Evolutionary conservation across 805 yeast genomes (phyloP).

Genomic region (Blastobotrys muscicola): DNA sequence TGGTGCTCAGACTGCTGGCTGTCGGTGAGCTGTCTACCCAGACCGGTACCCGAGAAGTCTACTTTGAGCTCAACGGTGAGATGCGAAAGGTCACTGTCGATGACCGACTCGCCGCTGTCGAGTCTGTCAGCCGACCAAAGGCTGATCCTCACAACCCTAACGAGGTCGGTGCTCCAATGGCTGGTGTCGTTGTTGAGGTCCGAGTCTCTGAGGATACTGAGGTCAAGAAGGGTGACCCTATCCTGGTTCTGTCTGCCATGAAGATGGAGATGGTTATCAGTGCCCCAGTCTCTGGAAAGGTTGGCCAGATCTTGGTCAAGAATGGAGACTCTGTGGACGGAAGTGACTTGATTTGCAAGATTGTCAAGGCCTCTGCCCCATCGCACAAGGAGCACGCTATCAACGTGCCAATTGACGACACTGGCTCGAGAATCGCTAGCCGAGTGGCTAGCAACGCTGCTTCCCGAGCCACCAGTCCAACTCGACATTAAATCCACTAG

Average conservation of each 20-base stretch:
- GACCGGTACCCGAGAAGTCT: conserved; percentile 91
- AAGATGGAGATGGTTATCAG: conserved; percentile 99
- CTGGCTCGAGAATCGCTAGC: background rate
- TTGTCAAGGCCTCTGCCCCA: conserved; percentile 31
- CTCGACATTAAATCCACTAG: no score
- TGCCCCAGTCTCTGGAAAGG: conserved; percentile 81
- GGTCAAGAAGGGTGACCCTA: conserved; percentile 93
- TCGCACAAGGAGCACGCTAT: conserved; percentile 4
- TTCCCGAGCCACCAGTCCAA: no score
- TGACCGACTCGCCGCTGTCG: conserved; percentile 80
- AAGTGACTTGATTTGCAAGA: conserved; percentile 68
- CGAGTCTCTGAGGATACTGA: conserved; percentile 80
- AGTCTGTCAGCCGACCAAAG: conserved; percentile 78
- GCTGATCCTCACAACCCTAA: conserved; percentile 80
- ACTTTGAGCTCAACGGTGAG: conserved; percentile 97
- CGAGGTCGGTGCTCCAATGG: conserved; percentile 98
- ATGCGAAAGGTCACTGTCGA: conserved; percentile 89
- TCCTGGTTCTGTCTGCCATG: conserved; percentile 94
- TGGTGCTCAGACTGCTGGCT: conserved; percentile 86
- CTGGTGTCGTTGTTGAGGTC: conserved; percentile 94
- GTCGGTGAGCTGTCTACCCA: conserved; percentile 77
- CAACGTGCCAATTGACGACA: conserved; percentile 5
- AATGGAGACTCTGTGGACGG: conserved; percentile 97
- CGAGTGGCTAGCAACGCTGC: no score
- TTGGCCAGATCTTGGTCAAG: conserved; percentile 65